These are phyloP conservation scores for Rhinocladiella similis DNA, from an alignment of 2,329 filamentous ascomycete species.

Conservation along the genomic window DNA sequence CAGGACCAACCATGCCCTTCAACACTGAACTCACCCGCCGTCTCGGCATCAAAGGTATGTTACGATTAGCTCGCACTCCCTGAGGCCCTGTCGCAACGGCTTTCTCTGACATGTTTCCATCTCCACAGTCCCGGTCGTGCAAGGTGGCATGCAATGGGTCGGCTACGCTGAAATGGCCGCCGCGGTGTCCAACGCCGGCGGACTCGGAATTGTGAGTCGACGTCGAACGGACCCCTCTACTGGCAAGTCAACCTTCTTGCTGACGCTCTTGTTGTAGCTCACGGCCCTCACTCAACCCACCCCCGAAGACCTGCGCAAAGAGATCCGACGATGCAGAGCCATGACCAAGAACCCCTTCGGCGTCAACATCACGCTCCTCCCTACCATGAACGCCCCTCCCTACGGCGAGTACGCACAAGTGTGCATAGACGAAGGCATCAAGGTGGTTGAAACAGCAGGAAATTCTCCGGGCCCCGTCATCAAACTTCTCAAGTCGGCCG, in stretches of 20 bases:
- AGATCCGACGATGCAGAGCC: slow-evolving; percentile 82
- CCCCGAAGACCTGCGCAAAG: slow-evolving; percentile 86
- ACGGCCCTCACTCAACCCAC: slow-evolving; percentile 80
- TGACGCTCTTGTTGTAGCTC: slow-evolving; percentile 35
- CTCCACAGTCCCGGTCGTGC: slow-evolving; percentile 47
- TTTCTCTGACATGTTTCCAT: too few species aligned
- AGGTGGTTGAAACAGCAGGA: slow-evolving; percentile 88
- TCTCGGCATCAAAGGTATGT: slow-evolving; percentile 52
- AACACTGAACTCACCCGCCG: slow-evolving; percentile 63
- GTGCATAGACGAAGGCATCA: slow-evolving; percentile 88
- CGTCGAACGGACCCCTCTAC: too few species aligned
- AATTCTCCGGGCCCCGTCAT: slow-evolving; percentile 92
- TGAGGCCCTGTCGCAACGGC: slow-evolving; percentile 1
- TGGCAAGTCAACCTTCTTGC: neutral
- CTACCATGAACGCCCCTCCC: slow-evolving; percentile 84
- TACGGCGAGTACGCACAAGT: slow-evolving; percentile 90
- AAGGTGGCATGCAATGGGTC: slow-evolving; percentile 59
- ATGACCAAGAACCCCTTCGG: slow-evolving; percentile 70
- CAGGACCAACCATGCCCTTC: slow-evolving; percentile 55
- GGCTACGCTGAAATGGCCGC: slow-evolving; percentile 54
- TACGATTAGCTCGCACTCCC: neutral
- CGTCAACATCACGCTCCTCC: slow-evolving; percentile 93
- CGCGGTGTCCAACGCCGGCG: slow-evolving; percentile 54
- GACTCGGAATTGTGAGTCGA: slow-evolving; percentile 48
- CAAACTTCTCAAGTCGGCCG: slow-evolving; percentile 77